Conservation (phyloP, 495 filamentous ascomycete species). For the Glutinoglossum americanum region DNA sequence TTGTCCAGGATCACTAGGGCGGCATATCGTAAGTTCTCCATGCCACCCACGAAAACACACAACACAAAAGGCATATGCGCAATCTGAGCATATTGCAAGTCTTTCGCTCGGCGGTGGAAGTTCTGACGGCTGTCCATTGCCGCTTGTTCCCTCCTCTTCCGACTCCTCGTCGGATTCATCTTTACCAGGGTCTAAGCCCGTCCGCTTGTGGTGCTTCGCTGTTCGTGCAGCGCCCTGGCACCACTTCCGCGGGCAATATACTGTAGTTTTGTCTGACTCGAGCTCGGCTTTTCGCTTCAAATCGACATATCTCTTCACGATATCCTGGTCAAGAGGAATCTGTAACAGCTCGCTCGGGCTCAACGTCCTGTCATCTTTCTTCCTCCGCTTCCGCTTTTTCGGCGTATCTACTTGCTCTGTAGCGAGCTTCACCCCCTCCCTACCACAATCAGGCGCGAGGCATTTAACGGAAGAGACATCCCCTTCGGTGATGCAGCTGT, state of each 20-base stretch:
- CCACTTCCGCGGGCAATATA: constrained; percentile 90
- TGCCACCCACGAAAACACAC: constrained; percentile 67
- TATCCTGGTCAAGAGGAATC: constrained; percentile 52
- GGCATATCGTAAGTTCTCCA: constrained; percentile 47
- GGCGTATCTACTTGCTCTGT: constrained; percentile 7
- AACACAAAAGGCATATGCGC: constrained; percentile 77
- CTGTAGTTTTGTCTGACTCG: constrained; percentile 72
- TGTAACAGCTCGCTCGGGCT: constrained; percentile 74
- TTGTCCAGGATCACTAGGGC: constrained; percentile 36
- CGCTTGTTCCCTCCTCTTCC: constrained; percentile 12
- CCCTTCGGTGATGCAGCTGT: constrained; percentile 65
- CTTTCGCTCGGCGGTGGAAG: constrained; percentile 31
- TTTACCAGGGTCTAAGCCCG: background rate
- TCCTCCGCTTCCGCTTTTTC: constrained; percentile 18
- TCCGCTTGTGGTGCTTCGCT: constrained; percentile 52
- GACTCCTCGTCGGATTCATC: constrained; percentile 21
- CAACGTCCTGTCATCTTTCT: constrained; percentile 37
- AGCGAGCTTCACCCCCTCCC: constrained; percentile 19
- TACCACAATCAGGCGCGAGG: constrained; percentile 52
- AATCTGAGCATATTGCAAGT: constrained; percentile 72
- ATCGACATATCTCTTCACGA: constrained; percentile 64
- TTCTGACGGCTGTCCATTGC: constrained; percentile 16
- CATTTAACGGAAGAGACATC: constrained; percentile 60
- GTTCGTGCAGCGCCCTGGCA: constrained; percentile 80
- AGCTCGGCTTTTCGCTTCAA: constrained; percentile 82